Base-by-base conservation (phyloP, 352 stramenopile species). In the Phytophthora macrochlamydospora region DNA sequence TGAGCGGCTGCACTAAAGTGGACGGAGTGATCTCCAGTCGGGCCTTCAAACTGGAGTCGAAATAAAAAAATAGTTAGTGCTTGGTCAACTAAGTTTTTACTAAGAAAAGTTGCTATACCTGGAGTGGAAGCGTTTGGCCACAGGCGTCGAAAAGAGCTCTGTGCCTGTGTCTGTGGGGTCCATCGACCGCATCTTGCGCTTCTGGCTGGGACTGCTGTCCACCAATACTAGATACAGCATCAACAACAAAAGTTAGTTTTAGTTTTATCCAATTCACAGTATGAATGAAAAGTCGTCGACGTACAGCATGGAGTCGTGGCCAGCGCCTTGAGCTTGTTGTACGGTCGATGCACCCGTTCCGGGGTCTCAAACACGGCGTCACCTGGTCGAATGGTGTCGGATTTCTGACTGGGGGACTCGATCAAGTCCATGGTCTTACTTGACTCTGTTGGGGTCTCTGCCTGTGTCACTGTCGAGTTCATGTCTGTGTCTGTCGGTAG, bases 141-240 rank as follows among this genome's bases (percentile, higher is more conserved):
- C 58, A 24, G 59, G 45, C 1, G 65, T 68, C 7, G 64, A 76
- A n/a, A 79, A 69, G 43, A 88, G 59, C 28, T 62, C 64, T 4
- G 58, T 42, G 2, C 67, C 73, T 14, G 68, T 52, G 31, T 89
- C 80, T 4, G 65, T 60, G 9, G 81, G 67, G 43, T 79, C 75
- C 28, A 87, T 52, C 11, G 78, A 65, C 13, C 80, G 64, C 62
- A 90, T 83, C 62, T 91, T 91, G 59, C 85, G 81, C 66, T 93
- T 91, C 51, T 89, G 82, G 31, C 75, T 91, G 8, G 85, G 82
- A 65, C 85, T 91, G 60, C 73, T 85, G 40, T 81, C 73, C 14
- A 78, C 66, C 24, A 76, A 31, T 40, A 84, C 65, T 75, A 44
- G 45, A 62, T 32, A 6, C 9, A 18, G 38, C 3, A 71, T 33